A percentile compares a stretch with the other conserved stretches of the same genome.
Conservation (phyloP, 2,329 filamentous ascomycete species). For the Neurospora crassa region DNA sequence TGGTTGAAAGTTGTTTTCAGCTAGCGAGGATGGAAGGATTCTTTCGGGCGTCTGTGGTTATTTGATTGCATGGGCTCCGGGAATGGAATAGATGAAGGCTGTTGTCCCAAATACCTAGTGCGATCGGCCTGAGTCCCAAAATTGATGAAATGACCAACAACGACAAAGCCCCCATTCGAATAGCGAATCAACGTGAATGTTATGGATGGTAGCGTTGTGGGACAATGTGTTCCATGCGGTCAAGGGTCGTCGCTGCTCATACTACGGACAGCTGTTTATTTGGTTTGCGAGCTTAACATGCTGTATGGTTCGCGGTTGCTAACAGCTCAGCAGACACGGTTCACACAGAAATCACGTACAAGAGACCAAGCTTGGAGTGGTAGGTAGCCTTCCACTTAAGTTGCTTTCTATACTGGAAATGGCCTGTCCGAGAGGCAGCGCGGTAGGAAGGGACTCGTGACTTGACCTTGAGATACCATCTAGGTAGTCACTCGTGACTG, state of each 20-base stretch:
- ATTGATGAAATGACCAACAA: constrained; percentile 4
- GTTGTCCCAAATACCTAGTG: constrained; percentile 18
- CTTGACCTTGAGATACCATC: not conserved
- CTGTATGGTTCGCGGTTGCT: not conserved
- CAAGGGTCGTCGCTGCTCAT: not conserved
- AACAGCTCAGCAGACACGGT: not conserved
- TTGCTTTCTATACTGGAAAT: not conserved
- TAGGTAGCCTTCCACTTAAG: not conserved
- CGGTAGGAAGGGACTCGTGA: not conserved
- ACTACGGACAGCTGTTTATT: not conserved
- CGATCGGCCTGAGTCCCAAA: constrained; percentile 20
- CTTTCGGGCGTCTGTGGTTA: constrained; percentile 22
- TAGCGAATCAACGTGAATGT: not conserved
- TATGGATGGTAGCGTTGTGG: not conserved
- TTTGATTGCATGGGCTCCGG: constrained; percentile 24
- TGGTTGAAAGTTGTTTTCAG: constrained; percentile 19
- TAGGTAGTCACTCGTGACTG: not conserved
- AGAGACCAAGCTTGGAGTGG: not conserved
- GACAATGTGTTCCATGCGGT: not conserved
- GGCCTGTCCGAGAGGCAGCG: not conserved
- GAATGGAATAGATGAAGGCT: constrained; percentile 22
- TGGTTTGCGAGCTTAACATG: not conserved
- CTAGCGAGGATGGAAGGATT: constrained; percentile 13
- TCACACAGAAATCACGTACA: not conserved
- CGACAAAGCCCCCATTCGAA: not conserved